Conservation (phyloP, 73 alveolate species). For the Paramecium primaurelia region DNA sequence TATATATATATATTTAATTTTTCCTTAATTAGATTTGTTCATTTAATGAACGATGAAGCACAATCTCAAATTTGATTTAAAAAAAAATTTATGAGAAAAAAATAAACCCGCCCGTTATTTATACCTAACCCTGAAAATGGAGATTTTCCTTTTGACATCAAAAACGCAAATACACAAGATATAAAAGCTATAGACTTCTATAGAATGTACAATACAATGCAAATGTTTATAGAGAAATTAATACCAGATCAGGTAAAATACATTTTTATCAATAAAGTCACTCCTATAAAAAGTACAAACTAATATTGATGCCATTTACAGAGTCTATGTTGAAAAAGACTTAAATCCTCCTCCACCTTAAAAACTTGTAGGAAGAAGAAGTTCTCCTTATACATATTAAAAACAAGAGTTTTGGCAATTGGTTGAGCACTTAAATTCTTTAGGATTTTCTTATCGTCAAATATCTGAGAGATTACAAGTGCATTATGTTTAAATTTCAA, state of each 20-base stretch:
- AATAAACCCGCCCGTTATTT: conserved; percentile 40
- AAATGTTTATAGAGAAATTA: not conserved
- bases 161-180: not conserved
- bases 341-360: conserved; percentile 7
- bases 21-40: not conserved
- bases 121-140: conserved; percentile 40
- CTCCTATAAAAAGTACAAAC: not conserved
- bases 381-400: conserved; percentile 26
- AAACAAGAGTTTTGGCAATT: conserved; percentile 33
- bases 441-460: conserved; percentile 30
- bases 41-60: not conserved
- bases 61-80: not conserved
- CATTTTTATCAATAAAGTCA: not conserved
- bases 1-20: not conserved
- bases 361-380: conserved; percentile 10
- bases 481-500: conserved; percentile 34
- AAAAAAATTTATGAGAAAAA: not conserved
- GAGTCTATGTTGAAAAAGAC: conserved; percentile 1
- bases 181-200: not conserved
- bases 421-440: not conserved
- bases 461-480: conserved; percentile 13
- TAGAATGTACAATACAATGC: not conserved
- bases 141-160: conserved; percentile 25
- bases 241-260: not conserved
- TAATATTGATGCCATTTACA: not conserved